A percentile compares a stretch with the other conserved stretches of the same genome.
These are phyloP conservation scores for Brachypodium distachyon DNA, from an alignment of 202 grass and related monocot species.

Conservation along the genomic window DNA sequence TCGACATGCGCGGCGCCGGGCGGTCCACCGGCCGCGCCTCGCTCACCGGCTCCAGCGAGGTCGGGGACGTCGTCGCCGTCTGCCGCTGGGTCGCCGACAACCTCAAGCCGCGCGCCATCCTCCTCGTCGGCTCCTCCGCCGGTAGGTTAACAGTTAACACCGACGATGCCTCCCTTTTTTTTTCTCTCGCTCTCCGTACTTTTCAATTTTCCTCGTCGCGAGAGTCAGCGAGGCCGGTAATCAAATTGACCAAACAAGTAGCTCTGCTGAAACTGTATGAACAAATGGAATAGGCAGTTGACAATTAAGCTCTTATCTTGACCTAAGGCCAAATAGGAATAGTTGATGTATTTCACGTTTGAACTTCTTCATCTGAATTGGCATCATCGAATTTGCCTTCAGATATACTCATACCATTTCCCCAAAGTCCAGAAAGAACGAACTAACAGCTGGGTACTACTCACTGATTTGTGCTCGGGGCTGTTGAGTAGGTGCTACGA, in stretches of 20 bases:
- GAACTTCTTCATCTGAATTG: background rate
- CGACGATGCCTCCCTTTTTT: background rate
- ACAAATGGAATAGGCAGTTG: background rate
- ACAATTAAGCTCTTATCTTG: background rate
- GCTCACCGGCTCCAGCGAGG: constrained; percentile 66
- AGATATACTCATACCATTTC: background rate
- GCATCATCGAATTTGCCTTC: background rate
- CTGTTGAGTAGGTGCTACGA: background rate
- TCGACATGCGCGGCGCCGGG: constrained; percentile 91
- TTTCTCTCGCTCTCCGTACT: background rate
- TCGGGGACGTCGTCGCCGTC: constrained; percentile 63
- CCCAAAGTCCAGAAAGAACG: background rate
- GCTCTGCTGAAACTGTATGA: background rate
- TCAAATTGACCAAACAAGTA: background rate
- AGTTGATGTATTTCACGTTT: background rate
- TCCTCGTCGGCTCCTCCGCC: constrained; percentile 82
- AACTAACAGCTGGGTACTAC: background rate
- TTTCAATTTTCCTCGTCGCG: background rate
- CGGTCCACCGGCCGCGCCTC: constrained; percentile 70
- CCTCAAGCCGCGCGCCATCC: constrained; percentile 43
- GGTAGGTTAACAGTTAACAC: constrained; percentile 25
- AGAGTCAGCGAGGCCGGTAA: background rate
- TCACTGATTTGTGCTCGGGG: background rate
- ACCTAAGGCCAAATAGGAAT: background rate
- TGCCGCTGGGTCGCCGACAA: constrained; percentile 74